Evolutionary conservation across 2,329 filamentous ascomycete species (phyloP).

Genomic region (Pseudopithomyces maydicus): DNA sequence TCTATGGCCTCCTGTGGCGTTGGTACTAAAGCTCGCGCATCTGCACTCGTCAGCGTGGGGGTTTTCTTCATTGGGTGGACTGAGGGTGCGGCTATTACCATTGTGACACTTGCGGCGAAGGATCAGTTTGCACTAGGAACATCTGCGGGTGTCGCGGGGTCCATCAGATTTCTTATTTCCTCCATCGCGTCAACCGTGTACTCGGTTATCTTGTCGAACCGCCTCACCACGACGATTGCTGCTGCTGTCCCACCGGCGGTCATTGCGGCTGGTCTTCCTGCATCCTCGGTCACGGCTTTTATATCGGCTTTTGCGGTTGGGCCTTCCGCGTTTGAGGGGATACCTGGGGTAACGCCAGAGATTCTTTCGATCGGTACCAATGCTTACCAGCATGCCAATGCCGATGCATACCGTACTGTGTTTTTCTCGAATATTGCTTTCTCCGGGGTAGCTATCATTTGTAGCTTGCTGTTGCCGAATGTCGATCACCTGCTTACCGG

Average conservation of each 20-base stretch:
- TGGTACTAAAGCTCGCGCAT: conserved; percentile 30
- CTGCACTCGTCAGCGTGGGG: conserved; percentile 35
- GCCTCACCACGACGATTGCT: conserved; percentile 37
- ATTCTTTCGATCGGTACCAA: conserved; percentile 35
- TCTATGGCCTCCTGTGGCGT: conserved; percentile 34
- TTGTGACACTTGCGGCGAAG: conserved; percentile 40
- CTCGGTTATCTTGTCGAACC: conserved; percentile 41
- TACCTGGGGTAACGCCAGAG: conserved; percentile 37
- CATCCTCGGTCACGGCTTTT: conserved; percentile 35
- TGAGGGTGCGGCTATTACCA: conserved; percentile 43
- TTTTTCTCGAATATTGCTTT: conserved; percentile 46
- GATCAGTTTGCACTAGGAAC: conserved; percentile 46
- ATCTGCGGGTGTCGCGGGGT: conserved; percentile 43
- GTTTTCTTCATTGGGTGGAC: conserved; percentile 45
- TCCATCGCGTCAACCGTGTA: conserved; percentile 44
- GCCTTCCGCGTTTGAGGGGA: conserved; percentile 29
- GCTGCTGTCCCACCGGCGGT: conserved; percentile 39
- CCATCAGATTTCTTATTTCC: conserved; percentile 44
- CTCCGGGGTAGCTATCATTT: conserved; percentile 37
- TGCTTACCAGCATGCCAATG: conserved; percentile 43
- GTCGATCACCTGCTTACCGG: conserved; percentile 41
- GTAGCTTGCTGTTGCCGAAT: conserved; percentile 38
- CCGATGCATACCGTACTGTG: conserved; percentile 42
- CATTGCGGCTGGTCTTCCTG: conserved; percentile 40
- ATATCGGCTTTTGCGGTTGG: conserved; percentile 30